Evolutionary conservation across 169 alveolate genomes (phyloP).

Genomic region (Plasmodium yoelii): DNA sequence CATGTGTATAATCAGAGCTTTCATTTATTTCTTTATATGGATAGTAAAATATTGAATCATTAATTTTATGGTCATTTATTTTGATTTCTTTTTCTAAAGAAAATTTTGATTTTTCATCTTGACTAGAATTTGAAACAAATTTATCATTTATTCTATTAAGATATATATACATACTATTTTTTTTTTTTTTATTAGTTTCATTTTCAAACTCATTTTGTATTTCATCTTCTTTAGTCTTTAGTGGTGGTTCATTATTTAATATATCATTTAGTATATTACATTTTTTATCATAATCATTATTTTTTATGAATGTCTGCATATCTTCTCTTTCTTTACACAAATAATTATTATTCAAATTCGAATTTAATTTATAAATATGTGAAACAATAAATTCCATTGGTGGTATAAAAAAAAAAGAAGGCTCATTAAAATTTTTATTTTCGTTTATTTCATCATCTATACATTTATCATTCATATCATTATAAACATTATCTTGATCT

Average conservation of each 20-base stretch:
- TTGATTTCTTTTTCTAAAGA: too few relatives aligned
- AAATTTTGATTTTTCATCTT: too few relatives aligned
- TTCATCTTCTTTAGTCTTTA: background rate
- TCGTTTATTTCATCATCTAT: background rate
- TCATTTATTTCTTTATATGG: too few relatives aligned
- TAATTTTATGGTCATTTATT: too few relatives aligned
- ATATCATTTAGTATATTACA: background rate
- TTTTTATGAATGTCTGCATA: slow-evolving; percentile 23
- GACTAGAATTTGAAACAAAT: too few relatives aligned
- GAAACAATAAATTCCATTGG: slow-evolving; percentile 74
- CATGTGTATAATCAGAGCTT: too few relatives aligned
- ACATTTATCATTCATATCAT: slow-evolving; percentile 2
- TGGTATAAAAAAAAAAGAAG: slow-evolving; percentile 73
- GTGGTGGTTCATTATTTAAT: background rate
- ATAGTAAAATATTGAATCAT: too few relatives aligned
- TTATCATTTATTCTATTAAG: too few relatives aligned
- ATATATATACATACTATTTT: too few relatives aligned
- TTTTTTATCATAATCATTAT: slow-evolving; percentile 20
- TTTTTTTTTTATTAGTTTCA: background rate
- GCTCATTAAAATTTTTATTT: background rate
- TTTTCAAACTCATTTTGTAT: background rate
- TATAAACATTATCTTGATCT: background rate
- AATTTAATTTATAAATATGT: slow-evolving; percentile 23
- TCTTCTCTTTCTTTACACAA: background rate
- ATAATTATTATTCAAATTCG: background rate